Evolutionary conservation across 2,329 filamentous ascomycete genomes (phyloP), one percentile per base, ranked within the genome.

Genomic region (Cercospora berteroae): DNA sequence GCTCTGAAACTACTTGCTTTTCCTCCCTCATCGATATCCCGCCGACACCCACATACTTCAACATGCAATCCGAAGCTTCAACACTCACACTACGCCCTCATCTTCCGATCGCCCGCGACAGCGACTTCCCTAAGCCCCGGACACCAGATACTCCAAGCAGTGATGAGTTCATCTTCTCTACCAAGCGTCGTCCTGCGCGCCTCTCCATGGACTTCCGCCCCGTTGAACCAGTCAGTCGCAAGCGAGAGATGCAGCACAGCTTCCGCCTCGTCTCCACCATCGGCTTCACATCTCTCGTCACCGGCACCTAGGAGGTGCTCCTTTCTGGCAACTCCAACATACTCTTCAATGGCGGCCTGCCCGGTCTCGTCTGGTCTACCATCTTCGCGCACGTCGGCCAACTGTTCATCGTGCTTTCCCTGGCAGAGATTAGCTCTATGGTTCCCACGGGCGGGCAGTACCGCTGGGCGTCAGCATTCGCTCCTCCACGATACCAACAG

Each of bases 241-340:
- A 71, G 29, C 69, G 69, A 56, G 66, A 73, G 36, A 69, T 74
- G 16, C 72, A 72, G 31, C 67, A 65, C 29, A 72, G 72, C 20
- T 74, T 75, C 56, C 70, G 72, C 7, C 66, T 70, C 9, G 57
- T 74, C 4, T 72, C 71, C 0, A 72, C 68, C 5, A 68, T 75
- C 7, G 81, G 81, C 8, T 85, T 85, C 68, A 80, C 80, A 16
- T 83, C 82, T 63, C 81, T 82, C 8, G 80, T 84, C 27, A 81
- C 84, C 69, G 82, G 82, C 50, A 85, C 83, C 0, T 86, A 83
- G 84, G 85, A 87, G 71, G 78, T 81, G 18, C 62, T 73, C 0
- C 64, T 74, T 9, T 70, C 72, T 3, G 69, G 72, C 5, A 77
- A 73, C 44, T 72, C 72, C 1, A 68, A 70, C 7, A 68, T 67